phyloP scores from a whole-genome alignment of 192 early-diverging fungal species.

The Kappamyces sp. region DNA sequence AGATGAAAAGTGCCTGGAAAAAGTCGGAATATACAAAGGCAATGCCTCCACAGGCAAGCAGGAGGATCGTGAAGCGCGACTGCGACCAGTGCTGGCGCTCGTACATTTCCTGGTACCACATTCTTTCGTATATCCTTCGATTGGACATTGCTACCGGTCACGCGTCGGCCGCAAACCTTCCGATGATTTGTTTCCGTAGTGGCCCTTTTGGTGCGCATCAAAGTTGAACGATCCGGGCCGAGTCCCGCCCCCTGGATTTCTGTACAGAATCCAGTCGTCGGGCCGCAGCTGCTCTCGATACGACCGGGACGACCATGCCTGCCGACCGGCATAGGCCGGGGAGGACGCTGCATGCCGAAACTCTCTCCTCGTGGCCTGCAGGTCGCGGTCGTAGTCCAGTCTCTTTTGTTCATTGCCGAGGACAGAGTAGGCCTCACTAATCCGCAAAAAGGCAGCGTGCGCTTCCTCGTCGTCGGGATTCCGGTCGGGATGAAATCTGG shows the following conservation, averaged over 20 bases:
- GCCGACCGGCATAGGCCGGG: conserved; percentile 10
- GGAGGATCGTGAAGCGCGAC: too few relatives aligned
- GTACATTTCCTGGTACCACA: too few relatives aligned
- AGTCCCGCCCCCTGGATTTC: conserved; percentile 2
- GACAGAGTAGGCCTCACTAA: conserved; percentile 82
- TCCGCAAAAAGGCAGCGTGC: conserved; percentile 62
- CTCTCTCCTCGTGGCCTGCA: conserved; percentile 11
- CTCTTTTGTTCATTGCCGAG: conserved; percentile 65
- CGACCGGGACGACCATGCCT: neutral
- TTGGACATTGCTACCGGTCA: too few relatives aligned
- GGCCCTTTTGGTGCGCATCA: conserved; percentile 24
- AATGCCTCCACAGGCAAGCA: too few relatives aligned
- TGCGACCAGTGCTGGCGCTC: too few relatives aligned
- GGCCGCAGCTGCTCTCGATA: conserved; percentile 23
- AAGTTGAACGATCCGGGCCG: conserved; percentile 20
- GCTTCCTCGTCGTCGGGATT: conserved; percentile 65
- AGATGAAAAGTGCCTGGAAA: too few relatives aligned
- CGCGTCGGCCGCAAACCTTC: too few relatives aligned
- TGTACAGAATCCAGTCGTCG: conserved; percentile 42
- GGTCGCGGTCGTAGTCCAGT: conserved; percentile 68
- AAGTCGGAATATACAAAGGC: too few relatives aligned
- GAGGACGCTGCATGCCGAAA: neutral
- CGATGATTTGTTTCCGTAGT: conserved; percentile 18
- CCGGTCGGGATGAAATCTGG: conserved; percentile 71
- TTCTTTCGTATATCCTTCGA: too few relatives aligned